These are phyloP conservation scores for Apiospora hydei DNA, from an alignment of 2,329 filamentous ascomycete species.

Conservation along the genomic window DNA sequence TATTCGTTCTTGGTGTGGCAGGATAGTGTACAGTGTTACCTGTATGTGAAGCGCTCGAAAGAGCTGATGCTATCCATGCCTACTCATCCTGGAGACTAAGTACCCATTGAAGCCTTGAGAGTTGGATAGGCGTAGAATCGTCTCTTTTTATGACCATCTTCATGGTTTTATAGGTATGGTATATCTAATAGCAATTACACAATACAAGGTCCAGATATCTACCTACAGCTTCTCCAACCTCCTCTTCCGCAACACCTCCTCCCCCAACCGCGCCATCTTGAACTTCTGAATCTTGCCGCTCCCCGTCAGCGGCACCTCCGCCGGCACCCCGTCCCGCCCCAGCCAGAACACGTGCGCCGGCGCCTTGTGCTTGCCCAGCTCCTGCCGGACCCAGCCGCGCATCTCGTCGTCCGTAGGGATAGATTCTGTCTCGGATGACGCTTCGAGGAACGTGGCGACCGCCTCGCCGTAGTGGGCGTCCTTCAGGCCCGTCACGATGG, in stretches of 20 bases:
- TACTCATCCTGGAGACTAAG: not conserved
- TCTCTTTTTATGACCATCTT: not conserved
- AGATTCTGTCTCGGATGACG: not conserved
- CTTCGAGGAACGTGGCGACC: constrained; percentile 68
- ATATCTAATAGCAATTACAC: not conserved
- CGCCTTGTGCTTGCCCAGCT: constrained; percentile 71
- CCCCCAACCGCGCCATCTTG: constrained; percentile 64
- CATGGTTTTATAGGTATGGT: not conserved
- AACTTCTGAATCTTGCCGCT: constrained; percentile 76
- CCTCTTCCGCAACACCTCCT: constrained; percentile 59
- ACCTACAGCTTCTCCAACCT: constrained; percentile 54
- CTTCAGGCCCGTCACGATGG: constrained; percentile 74
- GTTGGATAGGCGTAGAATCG: not conserved
- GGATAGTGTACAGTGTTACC: not conserved
- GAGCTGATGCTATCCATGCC: not conserved
- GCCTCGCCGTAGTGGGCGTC: constrained; percentile 78
- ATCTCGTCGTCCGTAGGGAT: constrained; percentile 61
- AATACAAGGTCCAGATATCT: not conserved
- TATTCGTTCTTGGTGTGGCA: not conserved
- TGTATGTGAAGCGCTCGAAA: not conserved
- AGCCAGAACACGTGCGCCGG: constrained; percentile 80
- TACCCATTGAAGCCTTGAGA: not conserved
- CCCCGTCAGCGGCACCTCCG: constrained; percentile 69
- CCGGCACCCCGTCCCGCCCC: constrained; percentile 65
- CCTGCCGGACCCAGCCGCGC: constrained; percentile 67